A percentile compares a stretch with the other conserved stretches of the same genome.
These are phyloP conservation scores for Penicillium roqueforti DNA, from an alignment of 495 filamentous ascomycete genomes.

Conservation along the genomic window DNA sequence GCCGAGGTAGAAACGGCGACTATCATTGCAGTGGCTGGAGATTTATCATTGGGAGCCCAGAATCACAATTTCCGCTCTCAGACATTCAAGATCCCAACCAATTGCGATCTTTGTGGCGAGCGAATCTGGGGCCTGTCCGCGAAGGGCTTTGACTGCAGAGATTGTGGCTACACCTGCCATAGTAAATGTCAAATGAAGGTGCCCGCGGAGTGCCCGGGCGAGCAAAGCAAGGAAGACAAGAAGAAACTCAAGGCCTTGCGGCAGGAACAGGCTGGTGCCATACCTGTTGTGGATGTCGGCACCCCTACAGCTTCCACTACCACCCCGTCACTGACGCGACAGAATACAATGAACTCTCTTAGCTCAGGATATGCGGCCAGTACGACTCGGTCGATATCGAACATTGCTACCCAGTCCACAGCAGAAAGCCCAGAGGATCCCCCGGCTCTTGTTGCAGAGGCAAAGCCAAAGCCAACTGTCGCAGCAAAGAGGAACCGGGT, in stretches of 20 bases:
- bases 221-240: slow-evolving; percentile 87
- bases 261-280: slow-evolving; percentile 70
- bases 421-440: slow-evolving; percentile 31
- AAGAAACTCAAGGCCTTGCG: slow-evolving; percentile 83
- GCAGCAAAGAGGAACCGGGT: slow-evolving; percentile 58
- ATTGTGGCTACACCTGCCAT: slow-evolving; percentile 97
- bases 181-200: slow-evolving; percentile 99
- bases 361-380: slow-evolving; percentile 85
- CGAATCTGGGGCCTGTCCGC: slow-evolving; percentile 94
- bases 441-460: slow-evolving; percentile 27
- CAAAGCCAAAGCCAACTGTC: slow-evolving; percentile 38
- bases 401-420: slow-evolving; percentile 41
- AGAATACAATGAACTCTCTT: slow-evolving; percentile 89
- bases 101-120: slow-evolving; percentile 94
- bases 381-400: slow-evolving; percentile 68
- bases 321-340: slow-evolving; percentile 60
- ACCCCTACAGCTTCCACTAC: slow-evolving; percentile 36
- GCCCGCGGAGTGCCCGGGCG: slow-evolving; percentile 89
- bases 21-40: slow-evolving; percentile 80
- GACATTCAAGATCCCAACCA: slow-evolving; percentile 98
- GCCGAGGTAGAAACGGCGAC: slow-evolving; percentile 90
- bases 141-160: slow-evolving; percentile 91
- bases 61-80: slow-evolving; percentile 96
- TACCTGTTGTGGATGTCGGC: slow-evolving; percentile 37
- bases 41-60: slow-evolving; percentile 83